A percentile compares a stretch with the other conserved stretches of the same genome.
Conservation (phyloP, 139 green algal genomes). For the Bryopsis sp. region DNA sequence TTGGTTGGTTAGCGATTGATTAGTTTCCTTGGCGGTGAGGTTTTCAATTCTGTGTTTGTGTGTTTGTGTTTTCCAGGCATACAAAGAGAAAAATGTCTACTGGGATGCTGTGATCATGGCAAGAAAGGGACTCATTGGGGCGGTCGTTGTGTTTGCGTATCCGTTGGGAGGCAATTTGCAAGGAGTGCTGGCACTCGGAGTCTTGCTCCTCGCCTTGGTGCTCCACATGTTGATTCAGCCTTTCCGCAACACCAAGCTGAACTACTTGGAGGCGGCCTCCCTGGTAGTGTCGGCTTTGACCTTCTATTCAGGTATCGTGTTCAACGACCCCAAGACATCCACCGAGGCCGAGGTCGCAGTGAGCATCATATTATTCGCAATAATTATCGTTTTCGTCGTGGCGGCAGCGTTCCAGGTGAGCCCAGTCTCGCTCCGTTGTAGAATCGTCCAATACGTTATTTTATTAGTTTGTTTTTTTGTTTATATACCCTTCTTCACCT, state of each 20-base stretch:
- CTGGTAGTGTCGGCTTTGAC: conserved; percentile 15
- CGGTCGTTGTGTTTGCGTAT: neutral
- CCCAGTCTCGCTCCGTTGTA: no score
- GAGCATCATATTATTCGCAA: neutral
- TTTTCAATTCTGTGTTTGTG: no score
- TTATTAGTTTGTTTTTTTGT: no score
- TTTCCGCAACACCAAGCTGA: conserved; percentile 5
- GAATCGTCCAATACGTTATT: no score
- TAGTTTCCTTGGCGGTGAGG: no score
- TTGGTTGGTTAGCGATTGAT: no score
- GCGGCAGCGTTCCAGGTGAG: no score
- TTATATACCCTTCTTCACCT: no score
- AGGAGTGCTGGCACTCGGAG: conserved; percentile 3
- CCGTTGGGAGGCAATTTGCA: neutral
- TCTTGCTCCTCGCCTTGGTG: neutral
- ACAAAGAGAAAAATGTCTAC: no score
- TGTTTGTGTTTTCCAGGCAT: no score
- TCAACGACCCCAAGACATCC: conserved; percentile 18
- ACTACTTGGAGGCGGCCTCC: conserved; percentile 5
- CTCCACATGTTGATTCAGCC: neutral
- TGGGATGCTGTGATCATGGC: neutral
- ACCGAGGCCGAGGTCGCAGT: neutral
- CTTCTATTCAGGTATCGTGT: conserved; percentile 18
- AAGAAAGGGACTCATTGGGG: neutral
- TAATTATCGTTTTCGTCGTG: neutral